These are phyloP conservation scores for Esteya vermicola DNA, from an alignment of 2,329 filamentous ascomycete genomes.

Conservation along the genomic window DNA sequence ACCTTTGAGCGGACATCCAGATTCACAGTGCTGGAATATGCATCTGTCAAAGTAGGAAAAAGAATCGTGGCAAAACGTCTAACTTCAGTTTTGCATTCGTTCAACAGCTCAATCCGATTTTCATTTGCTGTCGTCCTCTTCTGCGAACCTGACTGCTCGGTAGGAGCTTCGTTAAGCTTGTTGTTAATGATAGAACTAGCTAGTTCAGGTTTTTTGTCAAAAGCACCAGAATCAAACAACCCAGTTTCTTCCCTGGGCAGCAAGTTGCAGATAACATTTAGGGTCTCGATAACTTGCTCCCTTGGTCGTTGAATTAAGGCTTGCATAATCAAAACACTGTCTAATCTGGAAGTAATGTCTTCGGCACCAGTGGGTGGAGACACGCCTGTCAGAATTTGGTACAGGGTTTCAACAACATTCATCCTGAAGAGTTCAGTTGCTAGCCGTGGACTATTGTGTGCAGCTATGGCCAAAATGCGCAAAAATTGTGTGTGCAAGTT, in stretches of 20 bases:
- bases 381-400: slow-evolving; percentile 92
- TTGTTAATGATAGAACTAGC: neutral
- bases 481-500: slow-evolving; percentile 96
- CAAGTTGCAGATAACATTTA: slow-evolving; percentile 94
- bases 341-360: slow-evolving; percentile 71
- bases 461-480: slow-evolving; percentile 78
- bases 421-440: slow-evolving; percentile 89
- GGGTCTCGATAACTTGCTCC: slow-evolving; percentile 91
- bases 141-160: slow-evolving; percentile 26
- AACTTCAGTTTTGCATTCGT: slow-evolving; percentile 73
- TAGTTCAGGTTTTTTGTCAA: slow-evolving; percentile 32
- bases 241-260: slow-evolving; percentile 23
- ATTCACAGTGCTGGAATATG: slow-evolving; percentile 96
- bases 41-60: slow-evolving; percentile 88
- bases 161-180: slow-evolving; percentile 7
- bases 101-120: slow-evolving; percentile 66
- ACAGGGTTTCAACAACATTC: slow-evolving; percentile 93
- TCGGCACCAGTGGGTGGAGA: slow-evolving; percentile 72
- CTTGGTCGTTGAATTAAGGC: slow-evolving; percentile 88
- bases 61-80: slow-evolving; percentile 87
- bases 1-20: slow-evolving; percentile 90
- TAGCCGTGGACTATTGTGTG: slow-evolving; percentile 72
- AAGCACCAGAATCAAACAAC: neutral
- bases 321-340: slow-evolving; percentile 98
- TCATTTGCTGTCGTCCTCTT: slow-evolving; percentile 50